phyloP scores from a whole-genome alignment of 2,329 filamentous ascomycete genomes.

The Cercospora nicotianae region DNA sequence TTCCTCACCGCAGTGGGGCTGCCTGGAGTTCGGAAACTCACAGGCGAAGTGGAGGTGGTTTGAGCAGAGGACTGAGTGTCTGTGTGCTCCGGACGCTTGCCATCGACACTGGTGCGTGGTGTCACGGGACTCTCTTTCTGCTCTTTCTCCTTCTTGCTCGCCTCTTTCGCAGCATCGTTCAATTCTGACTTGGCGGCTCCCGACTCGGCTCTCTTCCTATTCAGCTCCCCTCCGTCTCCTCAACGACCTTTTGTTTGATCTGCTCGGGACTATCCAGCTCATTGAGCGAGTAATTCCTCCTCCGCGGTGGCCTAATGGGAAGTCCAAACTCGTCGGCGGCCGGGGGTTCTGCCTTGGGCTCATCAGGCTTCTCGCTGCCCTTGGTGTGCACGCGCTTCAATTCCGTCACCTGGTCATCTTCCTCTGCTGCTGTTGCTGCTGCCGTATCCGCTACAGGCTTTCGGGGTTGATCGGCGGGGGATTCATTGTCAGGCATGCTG shows the following conservation, averaged over 20 bases:
- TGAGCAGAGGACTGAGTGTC: conserved; percentile 10
- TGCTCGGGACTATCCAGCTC: conserved; percentile 30
- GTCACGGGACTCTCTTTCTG: conserved; percentile 6
- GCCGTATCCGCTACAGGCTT: neutral
- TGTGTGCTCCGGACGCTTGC: neutral
- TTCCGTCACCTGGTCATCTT: conserved; percentile 13
- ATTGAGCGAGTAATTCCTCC: conserved; percentile 29
- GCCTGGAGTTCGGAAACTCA: neutral
- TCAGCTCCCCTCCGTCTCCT: conserved; percentile 26
- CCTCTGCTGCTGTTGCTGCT: neutral
- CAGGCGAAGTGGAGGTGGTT: neutral
- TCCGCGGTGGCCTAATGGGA: conserved; percentile 36
- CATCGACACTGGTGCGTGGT: conserved; percentile 9
- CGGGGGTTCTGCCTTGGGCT: conserved; percentile 30
- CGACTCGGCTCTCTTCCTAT: neutral
- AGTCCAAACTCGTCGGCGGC: conserved; percentile 43
- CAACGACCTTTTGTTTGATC: conserved; percentile 22
- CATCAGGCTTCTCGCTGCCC: conserved; percentile 22
- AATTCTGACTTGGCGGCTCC: neutral
- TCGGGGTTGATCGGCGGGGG: conserved; percentile 5
- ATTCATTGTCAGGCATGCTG: conserved; percentile 22
- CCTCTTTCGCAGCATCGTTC: conserved; percentile 4
- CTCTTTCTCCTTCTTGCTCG: neutral
- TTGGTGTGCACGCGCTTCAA: conserved; percentile 23
- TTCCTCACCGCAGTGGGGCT: conserved; percentile 15